Base-by-base conservation (phyloP, 768 basidiomycete genomes). In the Basidioascus undulatus region DNA sequence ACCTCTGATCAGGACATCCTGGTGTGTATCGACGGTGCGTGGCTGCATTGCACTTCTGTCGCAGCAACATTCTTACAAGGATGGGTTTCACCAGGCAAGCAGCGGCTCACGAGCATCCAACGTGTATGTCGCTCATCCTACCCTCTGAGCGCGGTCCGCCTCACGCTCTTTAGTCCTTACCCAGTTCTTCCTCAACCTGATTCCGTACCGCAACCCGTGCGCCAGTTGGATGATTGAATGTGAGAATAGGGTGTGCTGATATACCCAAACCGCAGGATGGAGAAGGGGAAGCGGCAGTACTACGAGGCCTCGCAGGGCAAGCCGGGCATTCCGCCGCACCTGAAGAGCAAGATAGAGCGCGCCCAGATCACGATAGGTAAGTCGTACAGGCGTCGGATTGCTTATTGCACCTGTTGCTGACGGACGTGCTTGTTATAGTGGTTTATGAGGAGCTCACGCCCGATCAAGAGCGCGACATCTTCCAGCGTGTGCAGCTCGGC, bases 401-500 rank as follows among this genome's bases (percentile, higher is more conserved):
- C 24, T 16, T 15, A 16, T 30, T 15, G 19, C 19, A 32, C 44
- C 24, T 41, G 24, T 5, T 16, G 21, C 26, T 21, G 23, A 18
- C 31, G 42, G 4, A n/a, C n/a, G n/a, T n/a, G n/a, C n/a, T 21
- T 23, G 25, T 13, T 10, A 18, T 40, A 81, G 79, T 79, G 36
- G 76, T 80, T 56, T 83, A 82, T 48, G 55, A 61, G 27, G 54
- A 61, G 23, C 58, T 83, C 1, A 54, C 63, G 2, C 62, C 67
- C 11, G 61, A 62, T 5, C 59, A 63, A 4, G 78, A 83, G 55
- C 69, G 79, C 37, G 80, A 83, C 40, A 72, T 82, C 18, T 57
- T 56, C 44, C 53, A 55, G 38, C 64, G 81, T 21, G 80, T 84
- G 13, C 81, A 84, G 49, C 56, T 83, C 31, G 80, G 80, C 40